Percentiles rank a stretch among this genome's conserved stretches.
These are phyloP conservation scores for Termitomyces sp. DNA, from an alignment of 768 basidiomycete genomes.

Conservation along the genomic window DNA sequence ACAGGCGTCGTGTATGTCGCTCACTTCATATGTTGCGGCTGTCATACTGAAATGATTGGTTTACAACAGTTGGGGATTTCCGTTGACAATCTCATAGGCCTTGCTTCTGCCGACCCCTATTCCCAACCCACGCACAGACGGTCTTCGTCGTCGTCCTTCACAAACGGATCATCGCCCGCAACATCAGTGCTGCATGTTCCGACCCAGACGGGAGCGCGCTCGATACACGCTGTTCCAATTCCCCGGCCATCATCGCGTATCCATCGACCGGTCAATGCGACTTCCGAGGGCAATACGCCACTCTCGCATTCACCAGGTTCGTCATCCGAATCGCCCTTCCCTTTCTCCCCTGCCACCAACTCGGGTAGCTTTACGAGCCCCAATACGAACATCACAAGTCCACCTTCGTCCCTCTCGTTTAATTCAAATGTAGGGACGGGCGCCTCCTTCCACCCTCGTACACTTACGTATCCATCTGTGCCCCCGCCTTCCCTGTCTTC, in stretches of 20 bases:
- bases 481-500: conserved; percentile 80
- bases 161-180: conserved; percentile 39
- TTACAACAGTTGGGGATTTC: conserved; percentile 58
- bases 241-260: conserved; percentile 66
- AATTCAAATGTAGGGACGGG: conserved; percentile 31
- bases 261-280: conserved; percentile 43
- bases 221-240: conserved; percentile 63
- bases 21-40: not conserved
- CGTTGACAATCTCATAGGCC: conserved; percentile 74
- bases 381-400: conserved; percentile 67
- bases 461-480: conserved; percentile 74
- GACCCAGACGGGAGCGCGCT: conserved; percentile 23
- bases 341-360: conserved; percentile 57
- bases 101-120: conserved; percentile 59
- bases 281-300: conserved; percentile 55
- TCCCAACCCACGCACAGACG: conserved; percentile 69
- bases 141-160: conserved; percentile 32
- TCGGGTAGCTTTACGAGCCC: conserved; percentile 52
- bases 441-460: conserved; percentile 27
- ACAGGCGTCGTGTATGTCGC: conserved; percentile 62
- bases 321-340: conserved; percentile 61
- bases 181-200: conserved; percentile 36
- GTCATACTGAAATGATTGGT: conserved; percentile 3
- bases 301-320: conserved; percentile 59
- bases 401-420: conserved; percentile 58